These are phyloP conservation scores for Camptophora hylomeconis DNA, from an alignment of 2,329 filamentous ascomycete genomes.

Conservation along the genomic window DNA sequence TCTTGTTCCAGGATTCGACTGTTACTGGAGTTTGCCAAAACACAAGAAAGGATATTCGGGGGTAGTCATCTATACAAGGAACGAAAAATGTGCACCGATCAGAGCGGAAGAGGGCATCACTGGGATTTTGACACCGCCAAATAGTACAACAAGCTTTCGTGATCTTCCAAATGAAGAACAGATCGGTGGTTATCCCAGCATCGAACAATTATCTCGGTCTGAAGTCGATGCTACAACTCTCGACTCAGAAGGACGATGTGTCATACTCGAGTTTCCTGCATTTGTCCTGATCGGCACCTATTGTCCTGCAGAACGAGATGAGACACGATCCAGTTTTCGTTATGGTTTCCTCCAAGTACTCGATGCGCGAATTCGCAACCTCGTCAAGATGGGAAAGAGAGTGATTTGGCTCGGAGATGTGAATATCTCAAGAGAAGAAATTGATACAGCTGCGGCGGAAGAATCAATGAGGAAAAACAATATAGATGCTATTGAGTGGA, in stretches of 20 bases:
- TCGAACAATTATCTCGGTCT: constrained; percentile 49
- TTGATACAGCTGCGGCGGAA: constrained; percentile 63
- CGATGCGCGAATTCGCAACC: constrained; percentile 72
- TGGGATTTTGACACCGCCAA: constrained; percentile 63
- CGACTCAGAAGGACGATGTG: constrained; percentile 83
- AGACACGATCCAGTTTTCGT: constrained; percentile 70
- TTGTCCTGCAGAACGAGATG: constrained; percentile 78
- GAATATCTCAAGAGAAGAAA: constrained; percentile 58
- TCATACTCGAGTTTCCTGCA: constrained; percentile 83
- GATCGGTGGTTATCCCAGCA: constrained; percentile 78
- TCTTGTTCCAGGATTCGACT: constrained; percentile 86
- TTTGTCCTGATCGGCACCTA: constrained; percentile 92
- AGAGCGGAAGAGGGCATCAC: constrained; percentile 89
- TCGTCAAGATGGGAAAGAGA: constrained; percentile 65
- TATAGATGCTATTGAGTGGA: constrained; percentile 56
- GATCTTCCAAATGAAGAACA: constrained; percentile 60
- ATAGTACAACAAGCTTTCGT: constrained; percentile 56
- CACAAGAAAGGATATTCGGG: constrained; percentile 96
- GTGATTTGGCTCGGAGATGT: constrained; percentile 80
- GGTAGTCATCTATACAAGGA: constrained; percentile 90
- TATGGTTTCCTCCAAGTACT: constrained; percentile 66
- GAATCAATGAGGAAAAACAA: constrained; percentile 61
- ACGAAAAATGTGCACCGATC: constrained; percentile 69
- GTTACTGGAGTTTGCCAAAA: constrained; percentile 84
- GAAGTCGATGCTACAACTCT: constrained; percentile 56